Conservation (phyloP, 2,329 filamentous ascomycete species). For the Rutstroemia sp. region DNA sequence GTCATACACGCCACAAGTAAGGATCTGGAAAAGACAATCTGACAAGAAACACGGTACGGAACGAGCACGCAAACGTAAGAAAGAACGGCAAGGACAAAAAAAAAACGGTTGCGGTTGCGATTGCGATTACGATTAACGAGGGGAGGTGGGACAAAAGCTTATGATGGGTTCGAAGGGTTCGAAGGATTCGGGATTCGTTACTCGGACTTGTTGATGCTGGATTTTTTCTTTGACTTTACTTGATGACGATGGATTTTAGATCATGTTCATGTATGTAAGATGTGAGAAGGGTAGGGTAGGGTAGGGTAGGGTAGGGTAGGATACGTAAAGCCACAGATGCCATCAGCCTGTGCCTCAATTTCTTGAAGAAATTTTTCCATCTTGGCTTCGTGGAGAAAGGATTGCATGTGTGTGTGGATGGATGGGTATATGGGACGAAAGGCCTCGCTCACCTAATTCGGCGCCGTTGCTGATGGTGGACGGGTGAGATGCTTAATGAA, state of each 20-base stretch:
- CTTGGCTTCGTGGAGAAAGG: background rate
- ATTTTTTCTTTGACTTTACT: too few relatives aligned
- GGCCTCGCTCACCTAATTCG: background rate
- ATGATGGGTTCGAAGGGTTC: too few relatives aligned
- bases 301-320: background rate
- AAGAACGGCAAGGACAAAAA: too few relatives aligned
- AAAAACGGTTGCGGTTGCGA: background rate
- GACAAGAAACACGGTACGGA: too few relatives aligned
- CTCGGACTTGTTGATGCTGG: too few relatives aligned
- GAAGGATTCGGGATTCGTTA: background rate
- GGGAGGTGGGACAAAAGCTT: too few relatives aligned
- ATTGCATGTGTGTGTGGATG: too few relatives aligned
- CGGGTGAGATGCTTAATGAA: background rate
- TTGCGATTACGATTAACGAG: too few relatives aligned
- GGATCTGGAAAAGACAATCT: too few relatives aligned
- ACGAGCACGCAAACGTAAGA: too few relatives aligned
- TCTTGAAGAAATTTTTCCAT: background rate
- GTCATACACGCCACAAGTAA: too few relatives aligned
- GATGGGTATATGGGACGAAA: background rate
- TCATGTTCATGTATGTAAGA: background rate
- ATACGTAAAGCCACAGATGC: background rate
- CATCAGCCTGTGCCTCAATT: constrained; percentile 9
- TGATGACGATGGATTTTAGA: too few relatives aligned
- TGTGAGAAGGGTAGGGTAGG: background rate
- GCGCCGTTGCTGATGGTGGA: background rate